Evolutionary conservation across 2,329 filamentous ascomycete genomes (phyloP).

Genomic region (Aspergillus costaricaensis): DNA sequence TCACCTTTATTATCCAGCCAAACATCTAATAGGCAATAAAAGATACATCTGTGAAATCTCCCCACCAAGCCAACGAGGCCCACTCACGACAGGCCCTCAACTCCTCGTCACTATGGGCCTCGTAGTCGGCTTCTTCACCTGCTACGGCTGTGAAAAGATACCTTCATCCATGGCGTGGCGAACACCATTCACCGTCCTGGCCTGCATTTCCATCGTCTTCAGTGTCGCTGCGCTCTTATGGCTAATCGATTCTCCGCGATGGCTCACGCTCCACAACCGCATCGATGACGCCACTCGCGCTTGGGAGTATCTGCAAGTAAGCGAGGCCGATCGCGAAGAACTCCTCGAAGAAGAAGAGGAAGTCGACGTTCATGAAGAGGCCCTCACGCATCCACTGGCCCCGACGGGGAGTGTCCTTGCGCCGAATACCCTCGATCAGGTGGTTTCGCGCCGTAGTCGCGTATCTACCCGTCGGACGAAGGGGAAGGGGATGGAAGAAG

Average conservation of each 20-base stretch:
- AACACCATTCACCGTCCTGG: constrained; percentile 56
- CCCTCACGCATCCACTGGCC: not conserved
- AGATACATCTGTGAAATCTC: constrained; percentile 62
- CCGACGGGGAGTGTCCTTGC: not conserved
- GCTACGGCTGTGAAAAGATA: constrained; percentile 55
- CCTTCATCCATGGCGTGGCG: constrained; percentile 57
- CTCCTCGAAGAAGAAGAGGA: constrained; percentile 41
- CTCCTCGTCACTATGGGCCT: constrained; percentile 55
- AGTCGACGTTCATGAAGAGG: not conserved
- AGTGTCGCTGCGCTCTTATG: not conserved
- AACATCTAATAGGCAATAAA: not conserved
- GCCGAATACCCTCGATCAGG: not conserved
- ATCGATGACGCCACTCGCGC: constrained; percentile 44
- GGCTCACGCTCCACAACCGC: no score
- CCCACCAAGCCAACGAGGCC: constrained; percentile 53
- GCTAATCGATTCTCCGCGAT: no score
- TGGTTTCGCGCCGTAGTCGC: not conserved
- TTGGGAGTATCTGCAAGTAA: constrained; percentile 48
- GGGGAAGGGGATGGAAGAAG: constrained; percentile 11
- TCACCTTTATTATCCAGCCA: no score
- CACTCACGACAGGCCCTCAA: constrained; percentile 56
- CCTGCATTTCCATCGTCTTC: constrained; percentile 46
- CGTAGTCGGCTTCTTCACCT: constrained; percentile 60
- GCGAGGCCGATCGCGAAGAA: constrained; percentile 50
- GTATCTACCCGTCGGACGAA: no score